Conservation (phyloP, 2,329 filamentous ascomycete species). For the Fusarium bactridioides region DNA sequence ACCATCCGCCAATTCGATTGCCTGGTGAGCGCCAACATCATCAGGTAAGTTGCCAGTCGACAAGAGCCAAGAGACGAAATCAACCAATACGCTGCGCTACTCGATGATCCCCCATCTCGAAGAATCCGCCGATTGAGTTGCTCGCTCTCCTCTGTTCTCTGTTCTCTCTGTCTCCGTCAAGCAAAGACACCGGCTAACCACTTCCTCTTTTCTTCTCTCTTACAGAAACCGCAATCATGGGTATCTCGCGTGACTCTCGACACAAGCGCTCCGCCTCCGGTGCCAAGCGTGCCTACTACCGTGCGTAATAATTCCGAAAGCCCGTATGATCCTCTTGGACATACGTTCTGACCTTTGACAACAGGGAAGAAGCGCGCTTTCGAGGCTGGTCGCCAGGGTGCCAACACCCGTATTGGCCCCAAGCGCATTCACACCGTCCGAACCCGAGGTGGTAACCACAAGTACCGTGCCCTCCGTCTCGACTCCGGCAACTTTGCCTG, state of each 20-base stretch:
- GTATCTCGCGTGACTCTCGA: slow-evolving; percentile 99
- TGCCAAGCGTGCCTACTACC: slow-evolving; percentile 95
- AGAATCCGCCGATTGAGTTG: slow-evolving; percentile 35
- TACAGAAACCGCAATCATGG: slow-evolving; percentile 83
- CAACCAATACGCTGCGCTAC: slow-evolving; percentile 35
- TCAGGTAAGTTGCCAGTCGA: slow-evolving; percentile 54
- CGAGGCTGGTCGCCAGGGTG: slow-evolving; percentile 99
- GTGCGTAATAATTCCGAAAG: slow-evolving; percentile 72
- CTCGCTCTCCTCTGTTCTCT: slow-evolving; percentile 11
- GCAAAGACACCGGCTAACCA: slow-evolving; percentile 31
- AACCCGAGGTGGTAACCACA: slow-evolving; percentile 98
- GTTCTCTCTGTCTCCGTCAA: background rate
- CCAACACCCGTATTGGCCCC: slow-evolving; percentile 98
- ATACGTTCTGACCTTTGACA: slow-evolving; percentile 79
- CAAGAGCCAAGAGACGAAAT: slow-evolving; percentile 30
- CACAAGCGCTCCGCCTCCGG: slow-evolving; percentile 99
- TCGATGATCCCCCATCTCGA: slow-evolving; percentile 38
- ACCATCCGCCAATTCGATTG: slow-evolving; percentile 56
- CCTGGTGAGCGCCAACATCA: slow-evolving; percentile 58
- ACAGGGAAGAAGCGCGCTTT: slow-evolving; percentile 96
- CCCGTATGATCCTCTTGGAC: slow-evolving; percentile 66
- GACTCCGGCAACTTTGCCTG: slow-evolving; percentile 99
- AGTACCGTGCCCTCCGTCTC: slow-evolving; percentile 98
- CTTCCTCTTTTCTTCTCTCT: slow-evolving; percentile 30
- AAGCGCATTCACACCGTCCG: slow-evolving; percentile 98